Base-by-base conservation (phyloP, 768 basidiomycete genomes). In the Hygrophorus russula region DNA sequence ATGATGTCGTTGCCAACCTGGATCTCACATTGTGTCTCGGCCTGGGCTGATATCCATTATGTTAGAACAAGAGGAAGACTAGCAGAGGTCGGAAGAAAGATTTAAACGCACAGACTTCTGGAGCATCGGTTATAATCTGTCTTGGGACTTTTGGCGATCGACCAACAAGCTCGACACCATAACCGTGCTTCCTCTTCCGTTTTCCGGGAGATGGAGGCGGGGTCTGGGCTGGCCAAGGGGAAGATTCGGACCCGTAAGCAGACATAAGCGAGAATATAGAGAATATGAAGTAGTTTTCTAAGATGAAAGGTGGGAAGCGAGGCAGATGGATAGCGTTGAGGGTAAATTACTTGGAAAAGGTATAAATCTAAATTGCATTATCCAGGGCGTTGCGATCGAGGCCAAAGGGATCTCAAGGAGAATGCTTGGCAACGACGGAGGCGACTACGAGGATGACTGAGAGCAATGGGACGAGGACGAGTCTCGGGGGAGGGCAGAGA, bases 1-100 rank as follows among this genome's bases (percentile, higher is more conserved):
- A 80, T 69, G 47, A 87, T 66, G 38, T 74, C 60, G 64, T 92
- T 92, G 48, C 77, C 77, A 17, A 80, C 76, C 46, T 60, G 55
- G 37, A 73, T 20, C 55, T 80, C 53, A 54, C 84, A 87, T 45
- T 67, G 38, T 5, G 29, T 34, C 53, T 63, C 54, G 6, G 83
- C 83, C 59, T 69, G 30, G 0, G 48, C 59, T 68, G 49, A 42
- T 13, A 13, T 29, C 24, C 44, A n/a, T 39, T 18, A 36, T 35
- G 32, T 36, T 14, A 7, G 36, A 42, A 28, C 44, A 42, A 44
- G 39, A 47, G 32, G 49, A 17, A 35, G 35, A 4, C 18, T 20
- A 49, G 32, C n/a, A 14, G 32, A 33, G 18, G 36, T 24, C n/a
- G 34, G 13, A 11, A 20, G 24, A 39, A 46, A 32, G 41, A 39